Conservation (phyloP, 1,284 basidiomycete species). For the Papiliotrema laurentii region DNA sequence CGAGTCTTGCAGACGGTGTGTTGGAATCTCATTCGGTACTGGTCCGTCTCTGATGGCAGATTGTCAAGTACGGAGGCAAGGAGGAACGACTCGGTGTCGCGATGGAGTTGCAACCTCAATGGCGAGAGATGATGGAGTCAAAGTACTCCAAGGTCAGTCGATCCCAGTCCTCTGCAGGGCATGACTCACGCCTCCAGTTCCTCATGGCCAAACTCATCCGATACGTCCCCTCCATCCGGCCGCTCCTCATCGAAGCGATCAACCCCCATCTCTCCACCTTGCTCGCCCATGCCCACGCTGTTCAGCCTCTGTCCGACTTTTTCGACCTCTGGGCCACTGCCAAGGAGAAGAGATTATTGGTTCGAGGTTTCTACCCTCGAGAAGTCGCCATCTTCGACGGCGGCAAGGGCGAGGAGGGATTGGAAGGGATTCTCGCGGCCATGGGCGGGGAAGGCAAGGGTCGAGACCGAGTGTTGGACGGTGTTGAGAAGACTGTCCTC, state of each 20-base stretch:
- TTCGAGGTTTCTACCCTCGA: constrained; percentile 83
- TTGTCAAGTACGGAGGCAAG: constrained; percentile 76
- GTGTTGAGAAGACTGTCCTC: constrained; percentile 66
- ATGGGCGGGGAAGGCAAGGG: constrained; percentile 57
- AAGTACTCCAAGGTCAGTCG: constrained; percentile 80
- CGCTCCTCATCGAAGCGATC: constrained; percentile 66
- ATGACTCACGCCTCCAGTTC: constrained; percentile 54
- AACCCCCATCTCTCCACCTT: constrained; percentile 66
- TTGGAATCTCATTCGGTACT: background rate
- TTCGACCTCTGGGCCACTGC: constrained; percentile 80
- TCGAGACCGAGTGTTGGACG: constrained; percentile 60
- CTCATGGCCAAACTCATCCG: constrained; percentile 77
- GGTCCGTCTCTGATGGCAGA: constrained; percentile 30
- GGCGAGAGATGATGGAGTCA: constrained; percentile 69
- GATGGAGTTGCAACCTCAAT: constrained; percentile 71
- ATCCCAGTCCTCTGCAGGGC: background rate
- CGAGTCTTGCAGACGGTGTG: constrained; percentile 72
- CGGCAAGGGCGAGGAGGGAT: constrained; percentile 54
- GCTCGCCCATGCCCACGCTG: constrained; percentile 75
- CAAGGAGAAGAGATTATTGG: constrained; percentile 69
- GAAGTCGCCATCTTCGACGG: constrained; percentile 75
- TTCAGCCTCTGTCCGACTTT: constrained; percentile 73
- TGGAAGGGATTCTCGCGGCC: constrained; percentile 63
- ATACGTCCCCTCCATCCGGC: constrained; percentile 64
- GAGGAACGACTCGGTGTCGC: constrained; percentile 73